Percentiles rank a stretch among this genome's conserved stretches.
These are phyloP conservation scores for Endocladia muricata DNA, from an alignment of 31 red algal genomes.

Conservation along the genomic window DNA sequence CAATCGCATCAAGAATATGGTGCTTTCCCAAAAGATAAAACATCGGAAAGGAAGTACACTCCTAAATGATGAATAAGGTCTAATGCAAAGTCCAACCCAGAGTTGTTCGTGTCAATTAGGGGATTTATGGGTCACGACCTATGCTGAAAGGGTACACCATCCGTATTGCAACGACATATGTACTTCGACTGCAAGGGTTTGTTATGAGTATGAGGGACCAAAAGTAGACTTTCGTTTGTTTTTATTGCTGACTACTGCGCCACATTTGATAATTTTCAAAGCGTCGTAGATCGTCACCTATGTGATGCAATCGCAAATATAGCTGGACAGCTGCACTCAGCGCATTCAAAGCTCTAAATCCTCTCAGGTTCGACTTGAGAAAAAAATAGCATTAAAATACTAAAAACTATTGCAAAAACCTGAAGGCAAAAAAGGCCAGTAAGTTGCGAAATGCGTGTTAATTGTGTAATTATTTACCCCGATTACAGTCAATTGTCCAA, in stretches of 20 bases:
- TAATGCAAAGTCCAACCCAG: neutral
- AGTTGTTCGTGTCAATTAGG: neutral
- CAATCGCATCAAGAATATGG: neutral
- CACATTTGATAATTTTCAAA: neutral
- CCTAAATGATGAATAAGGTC: neutral
- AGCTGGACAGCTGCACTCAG: neutral
- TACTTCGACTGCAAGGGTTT: neutral
- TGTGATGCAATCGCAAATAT: neutral
- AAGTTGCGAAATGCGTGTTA: neutral
- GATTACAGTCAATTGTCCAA: too few species aligned
- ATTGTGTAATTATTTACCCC: too few species aligned
- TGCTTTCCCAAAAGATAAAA: neutral
- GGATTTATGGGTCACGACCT: neutral
- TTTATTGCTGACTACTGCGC: neutral
- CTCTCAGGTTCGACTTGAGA: neutral
- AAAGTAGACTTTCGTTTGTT: neutral
- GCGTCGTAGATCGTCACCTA: neutral
- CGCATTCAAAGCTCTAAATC: neutral
- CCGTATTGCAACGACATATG: neutral
- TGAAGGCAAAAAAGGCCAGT: neutral
- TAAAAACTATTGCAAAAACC: neutral
- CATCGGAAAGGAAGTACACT: neutral
- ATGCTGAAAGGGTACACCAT: neutral
- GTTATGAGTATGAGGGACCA: neutral
- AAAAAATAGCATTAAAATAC: neutral